Evolutionary conservation across 1,139 yeast genomes (phyloP), one percentile per base, ranked within the genome.

Genomic region (Suhomyces maxii): DNA sequence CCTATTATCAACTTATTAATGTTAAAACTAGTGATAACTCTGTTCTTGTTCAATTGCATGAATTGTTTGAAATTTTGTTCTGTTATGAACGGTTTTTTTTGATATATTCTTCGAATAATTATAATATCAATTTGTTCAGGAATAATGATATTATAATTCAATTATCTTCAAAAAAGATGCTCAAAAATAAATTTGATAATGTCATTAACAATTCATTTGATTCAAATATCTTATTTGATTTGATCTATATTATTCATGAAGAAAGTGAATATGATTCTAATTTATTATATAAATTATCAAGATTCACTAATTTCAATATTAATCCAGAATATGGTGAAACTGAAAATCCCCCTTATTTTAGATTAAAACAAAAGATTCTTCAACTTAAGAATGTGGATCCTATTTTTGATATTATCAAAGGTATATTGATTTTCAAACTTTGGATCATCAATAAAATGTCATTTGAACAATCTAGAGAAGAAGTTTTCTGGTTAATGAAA

Each of bases 1-100:
- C 71, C 13, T 69, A 60, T 50, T 70, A 61, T 49, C 75, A 70
- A 49, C 55, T 72, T 39, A 65, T 73, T 12, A 66, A 67, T 49
- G 51, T 63, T 26, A 58, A 58, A 32, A 56, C 61, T 35, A 60
- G 60, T 13, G 54, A 61, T 7, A 60, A 57, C 10, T 45, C 58
- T 8, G 50, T 52, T n/a, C 53, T 59, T 18, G 55, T 55, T 8
- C 71, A 70, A 47, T 46, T 71, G 34, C 64, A 61, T 46, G 77
- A 73, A 51, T 59, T 73, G 37, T 72, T 62, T 52, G 74, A 70
- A 46, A 58, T 60, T 39, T 54, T 73, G 38, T 71, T 63, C 47
- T 54, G 65, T 3, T 57, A 60, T 47, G 78, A 73, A 55, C 56
- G 75, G 35, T 62, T 67, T 41, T 66, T 67, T 47, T 57, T 68